A percentile compares a stretch with the other conserved stretches of the same genome.
These are phyloP conservation scores for Fusarium multiceps DNA, from an alignment of 2,329 filamentous ascomycete genomes.

Conservation along the genomic window DNA sequence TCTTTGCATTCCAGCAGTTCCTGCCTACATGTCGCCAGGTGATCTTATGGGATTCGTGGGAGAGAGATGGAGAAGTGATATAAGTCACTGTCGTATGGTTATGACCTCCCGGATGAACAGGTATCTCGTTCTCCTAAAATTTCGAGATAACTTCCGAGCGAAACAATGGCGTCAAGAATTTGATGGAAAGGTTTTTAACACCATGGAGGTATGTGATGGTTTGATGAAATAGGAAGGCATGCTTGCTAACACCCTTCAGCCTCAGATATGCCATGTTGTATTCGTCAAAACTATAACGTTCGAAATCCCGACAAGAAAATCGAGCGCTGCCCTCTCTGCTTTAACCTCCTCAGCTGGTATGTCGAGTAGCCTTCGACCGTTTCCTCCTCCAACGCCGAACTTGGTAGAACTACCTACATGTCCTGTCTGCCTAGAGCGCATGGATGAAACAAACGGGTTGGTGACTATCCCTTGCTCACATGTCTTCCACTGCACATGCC, in stretches of 20 bases:
- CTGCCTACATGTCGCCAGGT: constrained; percentile 89
- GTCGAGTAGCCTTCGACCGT: constrained; percentile 65
- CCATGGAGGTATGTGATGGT: constrained; percentile 74
- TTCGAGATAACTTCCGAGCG: constrained; percentile 79
- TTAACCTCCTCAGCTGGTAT: constrained; percentile 57
- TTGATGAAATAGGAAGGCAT: background rate
- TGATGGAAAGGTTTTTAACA: constrained; percentile 93
- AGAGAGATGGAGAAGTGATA: constrained; percentile 83
- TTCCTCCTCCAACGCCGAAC: constrained; percentile 78
- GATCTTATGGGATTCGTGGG: constrained; percentile 94
- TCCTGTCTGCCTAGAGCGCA: constrained; percentile 94
- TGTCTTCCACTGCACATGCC: constrained; percentile 95
- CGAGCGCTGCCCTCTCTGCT: constrained; percentile 69
- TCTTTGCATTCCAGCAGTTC: constrained; percentile 92
- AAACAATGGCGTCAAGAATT: constrained; percentile 85
- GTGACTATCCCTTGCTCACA: constrained; percentile 98
- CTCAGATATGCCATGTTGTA: constrained; percentile 93
- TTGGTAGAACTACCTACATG: constrained; percentile 94
- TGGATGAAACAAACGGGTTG: constrained; percentile 96
- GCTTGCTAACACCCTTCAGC: constrained; percentile 56
- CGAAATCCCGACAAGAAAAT: constrained; percentile 67
- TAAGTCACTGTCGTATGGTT: constrained; percentile 95
- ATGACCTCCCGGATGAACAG: constrained; percentile 88
- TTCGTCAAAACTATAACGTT: constrained; percentile 95
- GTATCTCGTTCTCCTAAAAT: constrained; percentile 97